Base-by-base conservation (phyloP, 495 filamentous ascomycete genomes). In the Aspergillus coremiiformis region DNA sequence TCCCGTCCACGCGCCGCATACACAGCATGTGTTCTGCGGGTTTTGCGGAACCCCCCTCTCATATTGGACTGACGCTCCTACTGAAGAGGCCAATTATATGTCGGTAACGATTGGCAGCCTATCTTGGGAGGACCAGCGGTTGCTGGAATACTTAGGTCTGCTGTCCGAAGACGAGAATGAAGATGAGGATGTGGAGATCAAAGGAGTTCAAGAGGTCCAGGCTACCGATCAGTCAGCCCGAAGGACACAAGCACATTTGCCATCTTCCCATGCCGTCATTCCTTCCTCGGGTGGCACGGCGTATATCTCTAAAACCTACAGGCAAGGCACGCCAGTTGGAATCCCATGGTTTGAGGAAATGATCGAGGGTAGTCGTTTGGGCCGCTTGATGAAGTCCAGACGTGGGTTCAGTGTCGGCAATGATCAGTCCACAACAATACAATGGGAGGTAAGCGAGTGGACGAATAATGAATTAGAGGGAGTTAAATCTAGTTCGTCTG, bases 391-490 rank as follows among this genome's bases (percentile, higher is more conserved):
- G 64, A 69, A 78, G 52, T 69, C 73, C 56, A 78, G 76, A 60
- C 82, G 84, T 21, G 75, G 78, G 1, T 66, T 73, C 41, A 68
- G 71, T 20, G 60, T 67, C 27, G 81, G 75, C 48, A 71, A 65
- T 45, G 79, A 85, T 62, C 81, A 83, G 9, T 72, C 68, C 12
- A 78, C 78, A 12, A 78, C 70, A 23, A 76, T 93, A 32, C 85
- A 92, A 60, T 95, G 89, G 85, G 89, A 95, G 67, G 73, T 96
- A 53, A 78, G 82, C 37, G 90, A 96, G 65, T 90, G 81, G 78
- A 78, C 76, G 33, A 80, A 77, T 48, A 81, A 76, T 43, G 80
- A 76, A 33, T 74, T 70, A n/a, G 69, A 57, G 35, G 66, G 56
- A 27, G 53, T 56, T 9, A 61, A 61, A 26, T 56, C 56, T 17